Percentiles rank a stretch among this genome's conserved stretches.
Conservation (phyloP, 2,329 filamentous ascomycete species). For the Trichophyton schoenleinii region DNA sequence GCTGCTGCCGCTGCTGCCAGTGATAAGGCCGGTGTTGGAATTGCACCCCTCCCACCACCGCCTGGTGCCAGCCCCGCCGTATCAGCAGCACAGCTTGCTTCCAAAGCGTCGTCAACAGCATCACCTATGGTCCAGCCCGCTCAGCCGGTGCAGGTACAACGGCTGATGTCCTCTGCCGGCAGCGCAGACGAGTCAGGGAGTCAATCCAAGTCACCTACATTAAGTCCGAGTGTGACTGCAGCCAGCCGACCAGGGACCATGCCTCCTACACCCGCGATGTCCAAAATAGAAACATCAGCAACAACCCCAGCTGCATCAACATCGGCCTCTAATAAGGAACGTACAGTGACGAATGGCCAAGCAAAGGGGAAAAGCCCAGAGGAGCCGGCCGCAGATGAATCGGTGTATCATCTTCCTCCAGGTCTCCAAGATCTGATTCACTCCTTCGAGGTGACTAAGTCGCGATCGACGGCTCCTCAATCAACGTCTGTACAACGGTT, state of each 20-base stretch:
- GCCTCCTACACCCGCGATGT: constrained; percentile 36
- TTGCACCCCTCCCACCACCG: constrained; percentile 83
- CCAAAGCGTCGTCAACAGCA: constrained; percentile 44
- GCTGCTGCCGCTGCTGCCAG: constrained; percentile 85
- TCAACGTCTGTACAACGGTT: constrained; percentile 59
- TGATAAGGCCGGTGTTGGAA: constrained; percentile 79
- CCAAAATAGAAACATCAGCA: constrained; percentile 32
- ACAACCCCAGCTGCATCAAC: constrained; percentile 29
- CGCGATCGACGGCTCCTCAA: constrained; percentile 47
- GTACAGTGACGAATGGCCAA: constrained; percentile 30
- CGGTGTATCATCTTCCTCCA: constrained; percentile 82
- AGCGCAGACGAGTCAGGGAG: constrained; percentile 31
- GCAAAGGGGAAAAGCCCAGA: constrained; percentile 38
- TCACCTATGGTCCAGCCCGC: constrained; percentile 42
- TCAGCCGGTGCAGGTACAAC: constrained; percentile 34
- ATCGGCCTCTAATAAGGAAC: constrained; percentile 20
- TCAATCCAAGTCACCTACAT: constrained; percentile 42
- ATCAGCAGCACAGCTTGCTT: constrained; percentile 38
- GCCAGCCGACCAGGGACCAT: constrained; percentile 27
- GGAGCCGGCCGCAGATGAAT: constrained; percentile 57
- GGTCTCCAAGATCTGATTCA: constrained; percentile 82
- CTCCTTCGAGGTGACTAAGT: constrained; percentile 74
- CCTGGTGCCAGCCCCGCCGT: constrained; percentile 49
- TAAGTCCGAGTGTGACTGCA: constrained; percentile 34
- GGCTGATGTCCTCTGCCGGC: constrained; percentile 26